Evolutionary conservation across 306 rosid species (phyloP).

Genomic region (Lotus japonicus): DNA sequence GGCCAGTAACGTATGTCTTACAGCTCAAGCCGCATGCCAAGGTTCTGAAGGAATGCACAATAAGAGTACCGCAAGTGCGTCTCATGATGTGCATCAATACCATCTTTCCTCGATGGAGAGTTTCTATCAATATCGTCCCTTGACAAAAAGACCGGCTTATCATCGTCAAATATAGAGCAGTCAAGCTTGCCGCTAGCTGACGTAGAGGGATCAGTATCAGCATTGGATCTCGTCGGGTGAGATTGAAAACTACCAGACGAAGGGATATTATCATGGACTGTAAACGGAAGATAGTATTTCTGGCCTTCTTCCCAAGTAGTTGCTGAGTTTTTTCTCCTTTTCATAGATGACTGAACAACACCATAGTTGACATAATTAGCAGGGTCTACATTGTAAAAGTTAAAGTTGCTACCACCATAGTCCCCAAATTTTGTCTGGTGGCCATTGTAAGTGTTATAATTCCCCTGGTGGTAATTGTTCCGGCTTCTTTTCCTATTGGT

Average conservation of each 20-base stretch:
- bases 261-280: constrained; percentile 27
- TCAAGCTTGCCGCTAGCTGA: constrained; percentile 51
- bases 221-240: constrained; percentile 41
- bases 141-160: constrained; percentile 67
- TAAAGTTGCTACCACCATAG: constrained; percentile 23
- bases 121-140: constrained; percentile 90
- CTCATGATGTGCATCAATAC: constrained; percentile 79
- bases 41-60: constrained; percentile 87
- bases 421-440: constrained; percentile 31
- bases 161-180: constrained; percentile 62
- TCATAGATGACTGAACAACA: constrained; percentile 39
- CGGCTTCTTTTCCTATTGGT: constrained; percentile 50
- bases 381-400: constrained; percentile 24
- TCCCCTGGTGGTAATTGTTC: constrained; percentile 30
- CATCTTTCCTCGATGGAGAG: constrained; percentile 97
- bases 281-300: constrained; percentile 44
- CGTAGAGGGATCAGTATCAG: constrained; percentile 42
- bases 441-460: constrained; percentile 33
- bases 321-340: constrained; percentile 70
- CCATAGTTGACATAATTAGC: constrained; percentile 37
- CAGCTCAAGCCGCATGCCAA: constrained; percentile 88
- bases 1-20: constrained; percentile 35
- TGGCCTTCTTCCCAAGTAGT: constrained; percentile 56
- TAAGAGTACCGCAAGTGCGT: constrained; percentile 85
- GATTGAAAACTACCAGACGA: constrained; percentile 30